Conservation (phyloP, 2,329 filamentous ascomycete species). For the Helotiales sp. region DNA sequence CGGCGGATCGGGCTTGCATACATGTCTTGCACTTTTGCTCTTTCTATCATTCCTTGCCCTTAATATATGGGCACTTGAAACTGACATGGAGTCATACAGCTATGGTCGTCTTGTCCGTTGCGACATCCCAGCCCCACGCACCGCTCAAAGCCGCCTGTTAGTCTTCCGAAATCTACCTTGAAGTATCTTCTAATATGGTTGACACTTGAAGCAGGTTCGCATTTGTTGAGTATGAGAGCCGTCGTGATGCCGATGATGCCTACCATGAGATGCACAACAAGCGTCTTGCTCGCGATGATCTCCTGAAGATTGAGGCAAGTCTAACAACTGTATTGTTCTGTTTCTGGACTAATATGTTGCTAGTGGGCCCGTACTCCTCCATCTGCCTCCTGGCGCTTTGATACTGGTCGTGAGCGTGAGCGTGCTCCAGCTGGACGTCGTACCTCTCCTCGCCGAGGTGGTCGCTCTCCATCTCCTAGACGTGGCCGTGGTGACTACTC, state of each 20-base stretch:
- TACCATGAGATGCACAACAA: slow-evolving; percentile 99
- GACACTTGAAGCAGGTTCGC: slow-evolving; percentile 71
- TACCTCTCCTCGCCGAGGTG: slow-evolving; percentile 66
- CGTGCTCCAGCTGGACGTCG: slow-evolving; percentile 51
- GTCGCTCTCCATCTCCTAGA: slow-evolving; percentile 79
- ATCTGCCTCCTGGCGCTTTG: slow-evolving; percentile 97
- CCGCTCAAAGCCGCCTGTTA: slow-evolving; percentile 93
- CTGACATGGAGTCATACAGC: slow-evolving; percentile 55
- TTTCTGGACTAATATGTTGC: slow-evolving; percentile 11
- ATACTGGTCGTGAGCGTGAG: slow-evolving; percentile 82
- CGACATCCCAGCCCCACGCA: slow-evolving; percentile 95
- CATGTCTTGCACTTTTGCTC: slow-evolving; percentile 36
- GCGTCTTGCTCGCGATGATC: slow-evolving; percentile 92
- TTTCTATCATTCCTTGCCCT: slow-evolving; percentile 34
- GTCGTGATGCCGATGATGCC: slow-evolving; percentile 96
- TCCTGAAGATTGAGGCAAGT: slow-evolving; percentile 94
- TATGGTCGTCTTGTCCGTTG: slow-evolving; percentile 98
- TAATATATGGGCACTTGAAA: slow-evolving; percentile 19
- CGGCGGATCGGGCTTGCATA: slow-evolving; percentile 38
- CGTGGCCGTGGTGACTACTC: slow-evolving; percentile 78
- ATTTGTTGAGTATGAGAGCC: slow-evolving; percentile 98
- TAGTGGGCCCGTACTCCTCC: slow-evolving; percentile 98
- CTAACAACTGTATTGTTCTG: not conserved
- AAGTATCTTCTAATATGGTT: slow-evolving; percentile 43
- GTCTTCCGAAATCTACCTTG: slow-evolving; percentile 49